Evolutionary conservation across 1,284 basidiomycete genomes (phyloP), one percentile per base, ranked within the genome.

Genomic region (Phylloporus gajari): DNA sequence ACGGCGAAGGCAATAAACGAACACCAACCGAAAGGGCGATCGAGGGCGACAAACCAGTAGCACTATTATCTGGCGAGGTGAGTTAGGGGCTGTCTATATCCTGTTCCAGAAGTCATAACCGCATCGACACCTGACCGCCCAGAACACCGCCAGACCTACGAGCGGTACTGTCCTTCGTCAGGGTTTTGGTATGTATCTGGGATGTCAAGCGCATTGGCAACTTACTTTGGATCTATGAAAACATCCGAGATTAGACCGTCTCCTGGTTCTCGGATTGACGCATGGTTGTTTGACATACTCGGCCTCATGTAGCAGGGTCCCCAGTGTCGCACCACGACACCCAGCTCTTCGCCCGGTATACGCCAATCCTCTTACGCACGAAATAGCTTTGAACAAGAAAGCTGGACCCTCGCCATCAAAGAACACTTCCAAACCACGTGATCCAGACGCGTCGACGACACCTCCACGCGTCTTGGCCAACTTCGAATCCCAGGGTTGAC

Each of bases 401-500:
- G 30, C 30, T 58, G 5, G 17, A 9, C 21, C 30, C 19, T 30
- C 56, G 35, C 51, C 38, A n/a, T 42, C 60, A 21, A 74, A 40
- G 15, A 51, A 35, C 44, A 65, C 11, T 69, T 0, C 40, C 7
- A 30, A 32, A 4, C 15, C 78, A 79, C 78, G 78, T 79, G 78
- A 79, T 70, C 76, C 65, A 38, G 72, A 81, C 79, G 79, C 78
- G 78, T 73, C 69, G 42, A 69, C 17, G 32, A 66, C 17, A 19
- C 17, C 70, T 12, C 51, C 71, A 65, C 78, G 79, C 75, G 79
- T 80, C 66, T 67, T 75, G 60, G 51, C 70, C 64, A 76, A 63
- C 74, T 79, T n/a, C n/a, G n/a, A n/a, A n/a, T 79, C 79, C 78
- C 78, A 79, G 75, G 79, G 78, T 81, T 79, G 77, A 80, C 46